A percentile compares a stretch with the other conserved stretches of the same genome.
These are phyloP conservation scores for Escallonia herrerae DNA, from an alignment of 129 eudicot genomes.

Conservation along the genomic window DNA sequence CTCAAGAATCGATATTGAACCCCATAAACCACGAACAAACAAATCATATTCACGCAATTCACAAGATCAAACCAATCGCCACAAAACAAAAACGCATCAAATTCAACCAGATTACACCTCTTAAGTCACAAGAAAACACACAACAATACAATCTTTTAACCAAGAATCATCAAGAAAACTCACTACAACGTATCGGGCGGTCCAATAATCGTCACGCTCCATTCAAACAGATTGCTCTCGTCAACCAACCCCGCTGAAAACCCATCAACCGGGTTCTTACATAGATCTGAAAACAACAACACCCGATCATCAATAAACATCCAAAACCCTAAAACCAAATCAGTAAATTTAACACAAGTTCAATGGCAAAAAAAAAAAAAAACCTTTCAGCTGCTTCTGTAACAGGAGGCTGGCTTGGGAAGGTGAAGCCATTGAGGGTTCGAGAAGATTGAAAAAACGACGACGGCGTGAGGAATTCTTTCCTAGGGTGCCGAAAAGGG, in stretches of 20 bases:
- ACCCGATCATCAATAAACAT: constrained; percentile 23
- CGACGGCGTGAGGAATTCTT: not conserved
- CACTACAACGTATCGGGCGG: constrained; percentile 90
- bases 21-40: not conserved
- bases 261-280: constrained; percentile 90
- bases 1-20: not conserved
- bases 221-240: constrained; percentile 73
- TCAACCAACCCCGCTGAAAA: constrained; percentile 88
- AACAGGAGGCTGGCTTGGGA: constrained; percentile 88
- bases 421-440: constrained; percentile 53
- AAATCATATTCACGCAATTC: constrained; percentile 6
- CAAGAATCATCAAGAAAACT: constrained; percentile 14
- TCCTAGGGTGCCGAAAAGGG: not conserved
- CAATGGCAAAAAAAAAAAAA: too few relatives aligned
- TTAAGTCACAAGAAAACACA: not conserved
- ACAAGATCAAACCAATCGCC: not conserved
- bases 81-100: constrained; percentile 2
- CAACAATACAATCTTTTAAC: constrained; percentile 2
- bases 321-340: constrained; percentile 8
- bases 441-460: not conserved
- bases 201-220: constrained; percentile 84
- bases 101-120: constrained; percentile 5
- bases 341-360: too few relatives aligned
- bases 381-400: constrained; percentile 84
- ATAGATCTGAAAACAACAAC: constrained; percentile 53